Base-by-base conservation (phyloP, 2,329 filamentous ascomycete genomes). In the Falciphora oryzae region DNA sequence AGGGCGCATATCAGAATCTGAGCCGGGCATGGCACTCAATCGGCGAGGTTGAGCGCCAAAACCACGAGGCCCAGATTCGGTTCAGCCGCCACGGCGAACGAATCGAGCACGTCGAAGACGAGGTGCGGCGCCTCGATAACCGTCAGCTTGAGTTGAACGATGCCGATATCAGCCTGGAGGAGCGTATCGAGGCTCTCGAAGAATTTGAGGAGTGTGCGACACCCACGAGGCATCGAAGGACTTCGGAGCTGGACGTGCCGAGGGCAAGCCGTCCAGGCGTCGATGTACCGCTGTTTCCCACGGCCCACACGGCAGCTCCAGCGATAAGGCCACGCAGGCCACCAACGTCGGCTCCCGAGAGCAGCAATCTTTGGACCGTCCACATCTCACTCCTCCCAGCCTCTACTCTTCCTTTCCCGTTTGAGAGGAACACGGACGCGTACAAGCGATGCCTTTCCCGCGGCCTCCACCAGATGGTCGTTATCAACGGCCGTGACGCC, bases 391-490 rank as follows among this genome's bases (percentile, higher is more conserved):
- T 87, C 16, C 76, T 87, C 53, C 85, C 85, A 4, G 81, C 79
- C 60, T 77, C 76, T 16, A 78, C 78, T 44, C 80, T 83, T 65
- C 81, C 83, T 5, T 85, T 86, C 67, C 85, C 85, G 0, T 87
- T 87, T 70, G 85, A 87, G 72, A 84, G 85, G 70, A 83, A 86
- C 68, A 86, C 84, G 18, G 82, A 78, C 57, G 84, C 84, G 4
- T 87, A 87, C 73, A 86, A 86, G 70, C 79, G 85, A 58, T 86
- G 84, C 59, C 76, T 87, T 5, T 87, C 85, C 18, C 81, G 85
- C 22, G 85, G 85, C 3, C 78, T 87, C 59, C 85, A 87, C 68
- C 82, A 81, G 65, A 82, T 85, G 74, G 77, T 87, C 25, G 82
- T 80, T 11, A 78, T 87, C 16, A 77, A 78, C 58, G 83, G 82